These are phyloP conservation scores for Spergularia marina DNA, from an alignment of 148 eudicot species.

Conservation along the genomic window DNA sequence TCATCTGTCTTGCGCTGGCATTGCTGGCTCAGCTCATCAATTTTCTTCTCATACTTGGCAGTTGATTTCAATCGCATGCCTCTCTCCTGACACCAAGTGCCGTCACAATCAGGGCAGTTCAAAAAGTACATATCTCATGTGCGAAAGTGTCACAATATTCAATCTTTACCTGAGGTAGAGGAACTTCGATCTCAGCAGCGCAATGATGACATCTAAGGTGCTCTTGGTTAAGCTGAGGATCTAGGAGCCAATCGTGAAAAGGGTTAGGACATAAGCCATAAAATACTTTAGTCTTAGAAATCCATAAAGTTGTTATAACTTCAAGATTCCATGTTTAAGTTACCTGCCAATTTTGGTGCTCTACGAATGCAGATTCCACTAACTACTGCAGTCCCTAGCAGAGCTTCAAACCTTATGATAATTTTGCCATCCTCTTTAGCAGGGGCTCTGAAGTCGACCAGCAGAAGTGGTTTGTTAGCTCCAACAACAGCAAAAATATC, in stretches of 20 bases:
- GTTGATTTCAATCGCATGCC: constrained; percentile 44
- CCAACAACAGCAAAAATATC: constrained; percentile 90
- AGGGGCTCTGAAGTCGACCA: constrained; percentile 62
- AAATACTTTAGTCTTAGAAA: not conserved
- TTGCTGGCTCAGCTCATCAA: constrained; percentile 64
- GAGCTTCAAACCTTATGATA: constrained; percentile 69
- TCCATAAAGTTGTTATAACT: not conserved
- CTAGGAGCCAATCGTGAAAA: constrained; percentile 30
- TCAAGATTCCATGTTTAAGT: not conserved
- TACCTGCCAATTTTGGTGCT: constrained; percentile 66
- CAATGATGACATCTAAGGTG: constrained; percentile 60
- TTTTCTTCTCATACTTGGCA: constrained; percentile 79
- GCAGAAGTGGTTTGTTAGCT: constrained; percentile 82
- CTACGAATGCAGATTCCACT: constrained; percentile 86
- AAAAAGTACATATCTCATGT: not conserved
- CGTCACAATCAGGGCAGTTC: constrained; percentile 4
- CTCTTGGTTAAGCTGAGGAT: constrained; percentile 38
- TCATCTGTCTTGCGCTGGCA: constrained; percentile 82
- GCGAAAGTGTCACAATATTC: constrained; percentile 6
- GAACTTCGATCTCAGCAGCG: constrained; percentile 60
- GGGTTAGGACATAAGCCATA: constrained; percentile 1
- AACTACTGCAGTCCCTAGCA: constrained; percentile 67
- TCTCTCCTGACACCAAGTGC: constrained; percentile 35
- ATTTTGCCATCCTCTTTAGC: constrained; percentile 61
- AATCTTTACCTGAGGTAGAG: constrained; percentile 61